A percentile compares a stretch with the other conserved stretches of the same genome.
Conservation (phyloP, 352 stramenopile species). For the Hyaloperonospora arabidopsidis region DNA sequence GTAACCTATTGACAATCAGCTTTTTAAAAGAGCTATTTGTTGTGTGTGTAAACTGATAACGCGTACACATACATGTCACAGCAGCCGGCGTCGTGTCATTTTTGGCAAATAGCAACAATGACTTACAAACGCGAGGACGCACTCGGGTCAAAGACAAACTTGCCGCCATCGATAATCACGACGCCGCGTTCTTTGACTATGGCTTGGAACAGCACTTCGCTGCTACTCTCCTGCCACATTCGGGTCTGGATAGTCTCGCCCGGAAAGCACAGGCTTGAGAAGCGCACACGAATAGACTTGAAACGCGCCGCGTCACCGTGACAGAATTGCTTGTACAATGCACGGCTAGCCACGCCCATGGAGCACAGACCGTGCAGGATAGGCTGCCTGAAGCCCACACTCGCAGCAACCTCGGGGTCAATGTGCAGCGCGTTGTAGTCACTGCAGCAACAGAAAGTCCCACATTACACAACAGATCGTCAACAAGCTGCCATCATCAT, state of each 20-base stretch:
- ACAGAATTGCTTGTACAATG: constrained; percentile 78
- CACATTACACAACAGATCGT: too few relatives aligned
- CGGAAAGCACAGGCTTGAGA: constrained; percentile 80
- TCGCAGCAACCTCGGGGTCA: constrained; percentile 75
- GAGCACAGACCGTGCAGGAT: constrained; percentile 93
- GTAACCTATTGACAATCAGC: too few relatives aligned
- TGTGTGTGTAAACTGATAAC: too few relatives aligned
- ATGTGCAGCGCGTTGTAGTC: constrained; percentile 95
- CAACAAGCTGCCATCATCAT: background rate
- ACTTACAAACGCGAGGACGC: constrained; percentile 25
- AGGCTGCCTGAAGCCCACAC: constrained; percentile 70
- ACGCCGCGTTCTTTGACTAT: constrained; percentile 67
- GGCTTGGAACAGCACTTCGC: constrained; percentile 64
- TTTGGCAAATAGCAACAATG: background rate
- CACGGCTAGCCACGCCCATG: constrained; percentile 78
- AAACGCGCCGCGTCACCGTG: constrained; percentile 56
- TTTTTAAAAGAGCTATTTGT: too few relatives aligned
- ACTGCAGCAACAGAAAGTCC: constrained; percentile 15
- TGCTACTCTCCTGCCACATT: constrained; percentile 58
- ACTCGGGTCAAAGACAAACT: constrained; percentile 48
- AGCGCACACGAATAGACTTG: constrained; percentile 83
- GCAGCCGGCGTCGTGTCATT: too few relatives aligned
- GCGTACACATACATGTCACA: too few relatives aligned
- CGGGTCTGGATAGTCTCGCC: constrained; percentile 81
- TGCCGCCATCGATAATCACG: constrained; percentile 70